Percentiles rank a stretch among this genome's conserved stretches.
These are phyloP conservation scores for Rutstroemia sp. DNA, from an alignment of 2,329 filamentous ascomycete species.

Conservation along the genomic window DNA sequence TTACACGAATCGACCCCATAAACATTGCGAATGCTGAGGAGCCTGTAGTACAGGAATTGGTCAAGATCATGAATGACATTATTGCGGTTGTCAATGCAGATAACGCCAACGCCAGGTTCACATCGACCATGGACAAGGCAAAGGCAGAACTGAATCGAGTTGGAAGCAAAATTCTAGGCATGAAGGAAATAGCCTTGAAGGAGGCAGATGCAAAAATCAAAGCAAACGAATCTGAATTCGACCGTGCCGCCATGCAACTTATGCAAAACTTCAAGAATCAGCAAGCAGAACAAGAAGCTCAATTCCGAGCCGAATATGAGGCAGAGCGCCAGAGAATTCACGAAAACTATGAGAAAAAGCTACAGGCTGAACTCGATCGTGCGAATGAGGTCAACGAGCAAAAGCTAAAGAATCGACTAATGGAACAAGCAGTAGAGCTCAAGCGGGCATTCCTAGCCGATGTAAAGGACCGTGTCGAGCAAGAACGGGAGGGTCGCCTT, in stretches of 20 bases:
- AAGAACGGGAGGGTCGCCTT: slow-evolving; percentile 79
- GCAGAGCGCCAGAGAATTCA: slow-evolving; percentile 75
- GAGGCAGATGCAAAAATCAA: slow-evolving; percentile 62
- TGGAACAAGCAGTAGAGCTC: slow-evolving; percentile 83
- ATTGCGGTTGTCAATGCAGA: slow-evolving; percentile 91
- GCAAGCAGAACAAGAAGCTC: slow-evolving; percentile 71
- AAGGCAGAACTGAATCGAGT: slow-evolving; percentile 77
- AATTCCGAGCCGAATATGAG: slow-evolving; percentile 85
- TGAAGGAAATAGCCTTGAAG: slow-evolving; percentile 65
- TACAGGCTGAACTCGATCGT: slow-evolving; percentile 70
- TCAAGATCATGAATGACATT: slow-evolving; percentile 92
- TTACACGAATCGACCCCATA: slow-evolving; percentile 68
- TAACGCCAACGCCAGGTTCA: slow-evolving; percentile 69
- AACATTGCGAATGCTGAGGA: slow-evolving; percentile 70
- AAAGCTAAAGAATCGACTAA: slow-evolving; percentile 73
- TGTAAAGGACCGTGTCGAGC: slow-evolving; percentile 75
- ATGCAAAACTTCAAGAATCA: slow-evolving; percentile 78
- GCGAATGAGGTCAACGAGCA: slow-evolving; percentile 76
- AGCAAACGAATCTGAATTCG: slow-evolving; percentile 65
- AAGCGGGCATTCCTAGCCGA: slow-evolving; percentile 78
- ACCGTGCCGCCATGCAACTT: slow-evolving; percentile 80
- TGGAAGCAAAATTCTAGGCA: slow-evolving; percentile 65
- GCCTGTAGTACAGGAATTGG: slow-evolving; percentile 83
- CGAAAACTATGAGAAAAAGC: slow-evolving; percentile 69
- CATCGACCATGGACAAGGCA: slow-evolving; percentile 71